Base-by-base conservation (phyloP, 805 yeast species). In the Kuraishia hungarica region DNA sequence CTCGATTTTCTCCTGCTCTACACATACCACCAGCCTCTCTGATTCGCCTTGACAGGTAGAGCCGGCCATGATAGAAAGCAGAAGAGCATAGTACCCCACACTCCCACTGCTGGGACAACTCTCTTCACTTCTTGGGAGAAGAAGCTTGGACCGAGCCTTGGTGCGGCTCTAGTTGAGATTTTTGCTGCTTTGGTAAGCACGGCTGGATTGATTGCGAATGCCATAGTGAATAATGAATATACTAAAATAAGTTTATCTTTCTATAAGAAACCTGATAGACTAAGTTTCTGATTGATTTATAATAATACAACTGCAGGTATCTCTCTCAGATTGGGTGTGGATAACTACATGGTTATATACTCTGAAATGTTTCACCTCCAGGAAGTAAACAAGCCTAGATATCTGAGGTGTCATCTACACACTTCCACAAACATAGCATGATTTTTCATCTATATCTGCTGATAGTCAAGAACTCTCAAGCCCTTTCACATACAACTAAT, bases 61-160 rank as follows among this genome's bases (percentile, higher is more conserved):
- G 24, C n/a, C 26, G 73, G 73, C 74, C 74, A 71, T 2, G 57
- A 23, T 4, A 67, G 55, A 63, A 70, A 70, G 8, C 57, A 58
- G 23, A 58, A 51, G 51, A 68, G 50, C 1, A 50, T 19, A 8
- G 51, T 54, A 23, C 65, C 69, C 73, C 74, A 71, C 2, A 51
- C 47, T 6, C 59, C 66, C 22, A 71, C 49, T 43, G 55, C 62
- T 29, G 64, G 65, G 50, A 63, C 60, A 50, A 66, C 70, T 46
- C 58, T 55, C 29, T 62, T 65, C 39, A 64, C 55, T 53, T 62
- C 64, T 3, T 39, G 55, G 49, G 62, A 28, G 20, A 58, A 51
- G 50, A 72, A 69, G 61, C 67, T 61, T 57, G 74, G 73, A 19
- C 73, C 73, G 20, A 70, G 50, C 61, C 72, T 66, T 28, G 55